These are phyloP conservation scores for Epichloe sylvatica DNA, from an alignment of 2,329 filamentous ascomycete species.

Conservation along the genomic window DNA sequence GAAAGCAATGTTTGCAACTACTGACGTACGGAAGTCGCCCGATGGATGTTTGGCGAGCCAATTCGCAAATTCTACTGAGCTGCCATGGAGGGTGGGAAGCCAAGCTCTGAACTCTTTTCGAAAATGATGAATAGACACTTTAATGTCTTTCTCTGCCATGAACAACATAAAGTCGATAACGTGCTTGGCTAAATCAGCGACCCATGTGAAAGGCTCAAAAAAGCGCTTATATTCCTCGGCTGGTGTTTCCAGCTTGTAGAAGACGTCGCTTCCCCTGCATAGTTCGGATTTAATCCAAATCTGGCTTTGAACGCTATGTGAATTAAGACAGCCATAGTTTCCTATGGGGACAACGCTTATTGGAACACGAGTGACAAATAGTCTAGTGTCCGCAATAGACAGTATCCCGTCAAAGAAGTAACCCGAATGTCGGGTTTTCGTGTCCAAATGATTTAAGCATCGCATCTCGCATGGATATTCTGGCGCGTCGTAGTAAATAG, in stretches of 20 bases:
- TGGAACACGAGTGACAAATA: slow-evolving; percentile 40
- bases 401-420: slow-evolving; percentile 41
- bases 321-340: slow-evolving; percentile 42
- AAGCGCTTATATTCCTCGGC: slow-evolving; percentile 48
- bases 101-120: slow-evolving; percentile 41
- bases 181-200: slow-evolving; percentile 57
- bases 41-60: slow-evolving; percentile 41
- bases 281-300: slow-evolving; percentile 50
- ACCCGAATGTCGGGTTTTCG: slow-evolving; percentile 16
- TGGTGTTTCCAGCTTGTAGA: slow-evolving; percentile 48
- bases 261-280: slow-evolving; percentile 33
- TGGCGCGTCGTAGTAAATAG: slow-evolving; percentile 34
- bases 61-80: slow-evolving; percentile 25
- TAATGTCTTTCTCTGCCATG: slow-evolving; percentile 15
- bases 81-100: slow-evolving; percentile 32
- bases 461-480: slow-evolving; percentile 35
- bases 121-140: slow-evolving; percentile 44
- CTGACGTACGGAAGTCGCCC: slow-evolving; percentile 47
- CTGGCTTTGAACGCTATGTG: slow-evolving; percentile 33
- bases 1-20: slow-evolving; percentile 48
- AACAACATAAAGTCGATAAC: slow-evolving; percentile 50
- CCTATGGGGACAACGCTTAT: slow-evolving; percentile 51
- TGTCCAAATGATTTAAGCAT: slow-evolving; percentile 38
- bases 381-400: slow-evolving; percentile 9
- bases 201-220: slow-evolving; percentile 51